Conservation (phyloP, 768 basidiomycete genomes). For the Antrodiella citrinella region DNA sequence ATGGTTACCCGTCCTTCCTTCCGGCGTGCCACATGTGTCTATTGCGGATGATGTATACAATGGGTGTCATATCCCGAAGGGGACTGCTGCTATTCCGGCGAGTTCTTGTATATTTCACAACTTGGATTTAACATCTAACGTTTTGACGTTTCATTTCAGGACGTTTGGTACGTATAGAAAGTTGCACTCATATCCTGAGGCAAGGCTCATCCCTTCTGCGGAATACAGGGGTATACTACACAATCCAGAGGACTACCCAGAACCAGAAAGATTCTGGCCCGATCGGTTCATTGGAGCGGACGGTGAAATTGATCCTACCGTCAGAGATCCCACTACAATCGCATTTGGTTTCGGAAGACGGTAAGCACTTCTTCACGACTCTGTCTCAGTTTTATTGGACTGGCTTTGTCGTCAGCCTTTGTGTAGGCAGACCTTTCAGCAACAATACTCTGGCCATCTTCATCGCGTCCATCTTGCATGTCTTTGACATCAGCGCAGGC, state of each 20-base stretch:
- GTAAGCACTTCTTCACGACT: not conserved
- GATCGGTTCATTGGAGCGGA: constrained; percentile 14
- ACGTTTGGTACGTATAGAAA: not conserved
- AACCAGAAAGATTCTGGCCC: constrained; percentile 12
- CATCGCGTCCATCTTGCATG: not conserved
- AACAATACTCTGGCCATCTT: not conserved
- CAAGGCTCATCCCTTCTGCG: not conserved
- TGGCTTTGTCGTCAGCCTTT: not conserved
- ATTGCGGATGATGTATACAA: constrained; percentile 16
- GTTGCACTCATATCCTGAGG: not conserved
- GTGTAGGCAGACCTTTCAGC: not conserved
- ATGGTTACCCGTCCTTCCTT: constrained; percentile 2
- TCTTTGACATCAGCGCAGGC: not conserved
- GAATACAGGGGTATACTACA: constrained; percentile 7
- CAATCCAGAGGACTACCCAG: constrained; percentile 11
- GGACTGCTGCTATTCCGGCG: constrained; percentile 13
- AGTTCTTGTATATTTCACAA: not conserved
- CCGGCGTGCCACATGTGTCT: constrained; percentile 3
- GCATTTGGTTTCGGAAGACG: not conserved
- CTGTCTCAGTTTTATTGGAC: not conserved
- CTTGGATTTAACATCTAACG: not conserved
- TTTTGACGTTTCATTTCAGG: not conserved
- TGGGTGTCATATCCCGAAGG: constrained; percentile 21
- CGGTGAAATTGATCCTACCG: not conserved
- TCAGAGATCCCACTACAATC: not conserved